Conservation (phyloP, 495 filamentous ascomycete genomes). For the Aspergillus affinis region DNA sequence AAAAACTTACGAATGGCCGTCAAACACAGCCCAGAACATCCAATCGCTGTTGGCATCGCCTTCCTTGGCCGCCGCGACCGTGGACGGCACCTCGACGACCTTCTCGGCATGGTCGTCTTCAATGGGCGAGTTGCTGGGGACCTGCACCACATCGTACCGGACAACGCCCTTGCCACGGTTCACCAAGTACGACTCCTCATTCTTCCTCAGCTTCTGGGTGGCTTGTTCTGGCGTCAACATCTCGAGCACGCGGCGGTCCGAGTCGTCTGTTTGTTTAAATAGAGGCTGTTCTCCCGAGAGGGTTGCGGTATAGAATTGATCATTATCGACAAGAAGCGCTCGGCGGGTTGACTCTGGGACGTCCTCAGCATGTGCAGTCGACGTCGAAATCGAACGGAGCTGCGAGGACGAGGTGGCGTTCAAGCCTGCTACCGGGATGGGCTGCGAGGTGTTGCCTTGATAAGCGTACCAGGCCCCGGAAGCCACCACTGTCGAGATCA, state of each 20-base stretch:
- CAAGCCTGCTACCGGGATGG: constrained; percentile 21
- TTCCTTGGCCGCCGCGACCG: constrained; percentile 49
- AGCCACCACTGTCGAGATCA: constrained; percentile 60
- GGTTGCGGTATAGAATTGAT: constrained; percentile 79
- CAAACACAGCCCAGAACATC: constrained; percentile 99
- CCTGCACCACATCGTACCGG: constrained; percentile 92
- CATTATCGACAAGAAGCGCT: constrained; percentile 72
- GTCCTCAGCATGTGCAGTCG: constrained; percentile 33
- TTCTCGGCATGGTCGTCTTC: constrained; percentile 98
- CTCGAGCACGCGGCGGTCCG: constrained; percentile 78
- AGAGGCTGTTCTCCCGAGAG: constrained; percentile 80
- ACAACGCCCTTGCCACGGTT: constrained; percentile 88
- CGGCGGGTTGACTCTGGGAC: constrained; percentile 35
- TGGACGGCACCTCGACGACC: constrained; percentile 81
- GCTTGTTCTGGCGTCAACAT: constrained; percentile 97
- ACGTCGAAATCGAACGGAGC: constrained; percentile 30
- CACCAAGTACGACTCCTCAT: constrained; percentile 88
- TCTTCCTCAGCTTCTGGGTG: constrained; percentile 80
- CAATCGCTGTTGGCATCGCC: constrained; percentile 72
- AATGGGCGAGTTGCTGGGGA: constrained; percentile 95
- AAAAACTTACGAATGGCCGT: constrained; percentile 76
- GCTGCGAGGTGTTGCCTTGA: constrained; percentile 38
- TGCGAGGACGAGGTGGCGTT: constrained; percentile 27
- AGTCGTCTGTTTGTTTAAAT: constrained; percentile 79
- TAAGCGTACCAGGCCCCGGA: constrained; percentile 68